Percentiles rank a stretch among this genome's conserved stretches.
Evolutionary conservation across 352 stramenopile species (phyloP).

Genomic region (Pythium plurisporium): DNA sequence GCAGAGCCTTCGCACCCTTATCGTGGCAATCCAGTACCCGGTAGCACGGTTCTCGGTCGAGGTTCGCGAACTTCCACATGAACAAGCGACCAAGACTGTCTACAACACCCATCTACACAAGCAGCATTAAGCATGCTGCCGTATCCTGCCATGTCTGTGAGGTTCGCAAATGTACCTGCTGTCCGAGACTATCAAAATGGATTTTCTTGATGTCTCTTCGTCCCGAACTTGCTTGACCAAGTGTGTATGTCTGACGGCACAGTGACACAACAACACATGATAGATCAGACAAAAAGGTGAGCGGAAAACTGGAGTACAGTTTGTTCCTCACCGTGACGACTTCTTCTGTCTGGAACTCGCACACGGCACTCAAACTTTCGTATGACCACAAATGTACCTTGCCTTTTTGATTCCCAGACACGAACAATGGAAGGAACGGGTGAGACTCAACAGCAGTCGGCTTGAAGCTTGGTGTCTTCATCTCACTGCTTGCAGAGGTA

Average conservation of each 20-base stretch:
- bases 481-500: constrained; percentile 14
- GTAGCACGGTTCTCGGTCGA: constrained; percentile 67
- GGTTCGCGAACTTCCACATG: constrained; percentile 79
- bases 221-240: constrained; percentile 51
- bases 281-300: too few relatives aligned
- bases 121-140: neutral
- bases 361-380: constrained; percentile 69
- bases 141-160: neutral
- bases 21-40: constrained; percentile 77
- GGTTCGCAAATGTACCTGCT: constrained; percentile 49
- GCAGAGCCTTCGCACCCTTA: constrained; percentile 71
- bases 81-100: constrained; percentile 64
- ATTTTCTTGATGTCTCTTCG: constrained; percentile 71
- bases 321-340: constrained; percentile 54
- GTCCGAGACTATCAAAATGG: constrained; percentile 70
- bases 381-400: constrained; percentile 82
- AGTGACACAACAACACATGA: too few relatives aligned
- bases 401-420: constrained; percentile 77
- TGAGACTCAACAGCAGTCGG: constrained; percentile 70
- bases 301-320: too few relatives aligned
- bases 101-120: constrained; percentile 65
- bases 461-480: constrained; percentile 67
- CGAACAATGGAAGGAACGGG: constrained; percentile 74
- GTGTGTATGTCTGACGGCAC: constrained; percentile 42
- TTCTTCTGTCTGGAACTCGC: constrained; percentile 62